These are phyloP conservation scores for Cymodocea nodosa DNA, from an alignment of 116 monocot species.

Conservation along the genomic window DNA sequence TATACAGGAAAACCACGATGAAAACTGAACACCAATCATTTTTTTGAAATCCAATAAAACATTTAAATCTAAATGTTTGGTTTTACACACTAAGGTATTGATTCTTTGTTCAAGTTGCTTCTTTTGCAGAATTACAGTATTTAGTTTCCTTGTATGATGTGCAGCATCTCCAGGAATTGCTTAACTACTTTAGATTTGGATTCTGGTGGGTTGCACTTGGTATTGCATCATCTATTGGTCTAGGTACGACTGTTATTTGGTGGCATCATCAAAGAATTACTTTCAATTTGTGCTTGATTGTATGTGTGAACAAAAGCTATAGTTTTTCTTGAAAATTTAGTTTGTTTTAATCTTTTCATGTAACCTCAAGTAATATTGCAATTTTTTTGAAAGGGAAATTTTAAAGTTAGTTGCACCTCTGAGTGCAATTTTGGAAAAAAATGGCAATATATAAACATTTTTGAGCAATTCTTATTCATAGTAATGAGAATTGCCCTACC, in stretches of 20 bases:
- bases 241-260: constrained; percentile 36
- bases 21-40: too few species aligned
- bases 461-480: too few species aligned
- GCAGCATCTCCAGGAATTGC: constrained; percentile 53
- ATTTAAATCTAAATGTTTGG: not conserved
- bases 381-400: not conserved
- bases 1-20: too few species aligned
- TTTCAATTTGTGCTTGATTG: not conserved
- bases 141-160: not conserved
- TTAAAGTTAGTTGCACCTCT: not conserved
- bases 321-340: not conserved
- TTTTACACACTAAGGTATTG: not conserved
- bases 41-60: too few species aligned
- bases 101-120: not conserved
- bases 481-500: too few species aligned
- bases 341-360: not conserved
- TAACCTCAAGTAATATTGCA: not conserved
- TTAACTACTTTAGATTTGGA: constrained; percentile 44
- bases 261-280: not conserved
- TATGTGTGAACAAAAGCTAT: not conserved
- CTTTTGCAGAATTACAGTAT: not conserved
- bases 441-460: too few species aligned
- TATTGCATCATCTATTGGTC: constrained; percentile 81
- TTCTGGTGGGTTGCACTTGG: constrained; percentile 84
- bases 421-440: too few species aligned